phyloP scores from a whole-genome alignment of 2,329 filamentous ascomycete species.

The Aureobasidium sp. region DNA sequence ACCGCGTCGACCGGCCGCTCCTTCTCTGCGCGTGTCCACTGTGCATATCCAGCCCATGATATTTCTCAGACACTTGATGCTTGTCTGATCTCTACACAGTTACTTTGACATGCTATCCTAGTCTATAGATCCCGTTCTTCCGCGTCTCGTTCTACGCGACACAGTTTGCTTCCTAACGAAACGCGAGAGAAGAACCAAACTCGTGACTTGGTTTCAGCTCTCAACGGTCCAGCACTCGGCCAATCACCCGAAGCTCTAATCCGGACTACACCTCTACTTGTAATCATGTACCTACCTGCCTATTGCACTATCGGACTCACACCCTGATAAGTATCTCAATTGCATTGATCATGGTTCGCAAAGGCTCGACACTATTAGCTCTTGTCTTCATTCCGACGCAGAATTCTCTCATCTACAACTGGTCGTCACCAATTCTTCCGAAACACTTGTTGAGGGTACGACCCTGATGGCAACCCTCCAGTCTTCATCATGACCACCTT shows the following conservation, averaged over 20 bases:
- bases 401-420: not conserved
- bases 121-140: no score
- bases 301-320: not conserved
- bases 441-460: not conserved
- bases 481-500: not conserved
- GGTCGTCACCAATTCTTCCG: no score
- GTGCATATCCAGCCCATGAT: not conserved
- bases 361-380: not conserved
- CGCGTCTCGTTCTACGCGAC: not conserved
- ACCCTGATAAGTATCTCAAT: no score
- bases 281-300: not conserved
- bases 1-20: not conserved
- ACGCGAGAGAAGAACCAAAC: not conserved
- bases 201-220: constrained; percentile 2
- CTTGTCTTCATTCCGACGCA: no score
- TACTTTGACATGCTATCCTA: no score
- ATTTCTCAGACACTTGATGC: not conserved
- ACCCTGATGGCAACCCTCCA: not conserved
- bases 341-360: no score
- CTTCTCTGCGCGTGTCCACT: not conserved
- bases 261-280: not conserved
- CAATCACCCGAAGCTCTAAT: not conserved
- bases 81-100: not conserved
- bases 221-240: not conserved
- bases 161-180: not conserved